Base-by-base conservation (phyloP, 768 basidiomycete genomes). In the Harrya chromipes region DNA sequence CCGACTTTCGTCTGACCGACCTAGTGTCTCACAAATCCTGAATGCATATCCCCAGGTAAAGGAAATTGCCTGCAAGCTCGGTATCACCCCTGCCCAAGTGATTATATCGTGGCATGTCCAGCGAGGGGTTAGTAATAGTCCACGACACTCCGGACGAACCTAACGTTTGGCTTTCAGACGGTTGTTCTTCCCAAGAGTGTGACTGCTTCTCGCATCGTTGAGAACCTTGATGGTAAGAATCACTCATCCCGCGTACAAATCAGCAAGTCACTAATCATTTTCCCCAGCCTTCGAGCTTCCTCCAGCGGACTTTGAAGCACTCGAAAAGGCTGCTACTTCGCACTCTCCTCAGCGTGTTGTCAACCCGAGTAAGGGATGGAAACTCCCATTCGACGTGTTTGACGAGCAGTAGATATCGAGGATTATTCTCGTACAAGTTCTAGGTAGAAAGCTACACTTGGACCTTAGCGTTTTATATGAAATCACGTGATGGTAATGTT, bases 141-240 rank as follows among this genome's bases (percentile, higher is more conserved):
- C 4, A 21, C 1, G 24, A n/a, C 11, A 0, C 29, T 40, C 10
- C 13, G 3, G 33, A 21, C 6, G 14, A 29, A 13, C 11, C 23
- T 58, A 23, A 61, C 12, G 11, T 13, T 2, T 12, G 19, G 13
- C 26, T 26, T 43, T 34, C 56, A 86, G 84, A 81, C 83, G 40
- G 72, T 85, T 47, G 84, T 84, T 7, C 73, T 91, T 11, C 86
- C 89, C 2, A 92, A 90, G 75, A 87, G 84, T 54, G 85, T 89
- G 13, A 84, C 81, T 4, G 74, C 85, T 11, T 76, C 77, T 38
- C 79, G 86, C 24, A 74, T 92, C 29, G 70, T 75, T 48, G 85
- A 87, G 64, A 91, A 92, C 71, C 69, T 83, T 36, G 72, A 82
- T n/a, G 69, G 85, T 80, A 55, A 51, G 71, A n/a, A 16, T 17